A percentile compares a stretch with the other conserved stretches of the same genome.
These are phyloP conservation scores for Yamadazyma takamatsuzukensis DNA, from an alignment of 805 yeast species.

Conservation along the genomic window DNA sequence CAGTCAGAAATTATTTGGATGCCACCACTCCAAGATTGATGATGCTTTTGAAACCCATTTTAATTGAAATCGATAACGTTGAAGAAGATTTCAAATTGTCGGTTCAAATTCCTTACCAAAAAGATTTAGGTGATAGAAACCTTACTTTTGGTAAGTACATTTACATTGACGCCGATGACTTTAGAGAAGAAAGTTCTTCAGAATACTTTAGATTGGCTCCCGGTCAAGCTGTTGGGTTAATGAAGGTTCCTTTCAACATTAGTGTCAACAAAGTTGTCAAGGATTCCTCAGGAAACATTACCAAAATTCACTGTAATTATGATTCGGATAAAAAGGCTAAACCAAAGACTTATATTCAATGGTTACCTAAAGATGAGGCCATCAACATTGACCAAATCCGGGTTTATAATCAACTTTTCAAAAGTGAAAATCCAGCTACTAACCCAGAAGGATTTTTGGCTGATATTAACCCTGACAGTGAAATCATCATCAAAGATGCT, in stretches of 20 bases:
- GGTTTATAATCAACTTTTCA: constrained; percentile 82
- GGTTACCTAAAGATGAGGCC: constrained; percentile 76
- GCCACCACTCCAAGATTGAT: constrained; percentile 90
- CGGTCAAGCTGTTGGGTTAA: constrained; percentile 89
- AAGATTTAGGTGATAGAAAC: constrained; percentile 67
- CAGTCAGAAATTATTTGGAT: constrained; percentile 85
- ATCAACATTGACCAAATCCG: constrained; percentile 70
- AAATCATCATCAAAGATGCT: constrained; percentile 60
- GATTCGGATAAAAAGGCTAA: constrained; percentile 65
- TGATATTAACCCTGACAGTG: constrained; percentile 80
- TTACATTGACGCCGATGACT: constrained; percentile 87
- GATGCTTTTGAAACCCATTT: constrained; percentile 87
- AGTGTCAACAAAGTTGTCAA: constrained; percentile 48
- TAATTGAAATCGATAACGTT: constrained; percentile 77
- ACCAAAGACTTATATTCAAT: constrained; percentile 96
- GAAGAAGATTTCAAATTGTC: constrained; percentile 64
- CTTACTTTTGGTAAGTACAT: constrained; percentile 74
- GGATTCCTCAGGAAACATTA: constrained; percentile 60
- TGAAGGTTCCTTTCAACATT: constrained; percentile 84
- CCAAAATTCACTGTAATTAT: constrained; percentile 73
- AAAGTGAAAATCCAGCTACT: constrained; percentile 84
- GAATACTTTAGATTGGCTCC: constrained; percentile 94
- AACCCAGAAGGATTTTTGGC: constrained; percentile 85
- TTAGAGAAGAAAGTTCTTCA: constrained; percentile 55
- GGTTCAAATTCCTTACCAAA: constrained; percentile 83